These are phyloP conservation scores for Lodderomyces margitis DNA, from an alignment of 1,139 yeast genomes.

Conservation along the genomic window DNA sequence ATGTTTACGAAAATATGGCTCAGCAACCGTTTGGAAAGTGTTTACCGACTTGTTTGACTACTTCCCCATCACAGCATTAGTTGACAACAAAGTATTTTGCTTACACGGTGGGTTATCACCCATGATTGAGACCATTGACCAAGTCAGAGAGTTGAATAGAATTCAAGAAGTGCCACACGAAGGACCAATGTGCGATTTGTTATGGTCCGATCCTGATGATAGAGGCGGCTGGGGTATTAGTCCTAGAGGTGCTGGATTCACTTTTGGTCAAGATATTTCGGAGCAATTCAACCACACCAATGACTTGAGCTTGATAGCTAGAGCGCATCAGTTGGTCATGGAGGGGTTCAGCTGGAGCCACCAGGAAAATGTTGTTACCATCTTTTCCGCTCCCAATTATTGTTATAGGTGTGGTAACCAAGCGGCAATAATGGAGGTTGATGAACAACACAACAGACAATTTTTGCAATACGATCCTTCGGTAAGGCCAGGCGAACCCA, in stretches of 20 bases:
- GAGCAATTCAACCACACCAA: conserved; percentile 82
- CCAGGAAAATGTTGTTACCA: conserved; percentile 89
- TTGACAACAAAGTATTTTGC: conserved; percentile 87
- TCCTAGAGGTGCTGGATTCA: conserved; percentile 97
- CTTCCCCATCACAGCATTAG: conserved; percentile 89
- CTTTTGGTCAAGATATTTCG: conserved; percentile 51
- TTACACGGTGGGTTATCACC: conserved; percentile 97
- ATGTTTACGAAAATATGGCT: conserved; percentile 91
- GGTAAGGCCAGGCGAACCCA: conserved; percentile 94
- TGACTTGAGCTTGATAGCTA: conserved; percentile 81
- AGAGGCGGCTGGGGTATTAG: conserved; percentile 96
- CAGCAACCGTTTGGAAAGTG: conserved; percentile 88
- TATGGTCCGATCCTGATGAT: conserved; percentile 98
- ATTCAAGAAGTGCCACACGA: conserved; percentile 98
- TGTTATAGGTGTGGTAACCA: conserved; percentile 98
- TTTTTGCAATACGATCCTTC: conserved; percentile 93
- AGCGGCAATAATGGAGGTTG: conserved; percentile 99
- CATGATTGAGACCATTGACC: conserved; percentile 84
- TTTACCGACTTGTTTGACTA: conserved; percentile 83
- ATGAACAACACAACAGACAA: conserved; percentile 85
- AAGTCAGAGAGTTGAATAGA: conserved; percentile 81
- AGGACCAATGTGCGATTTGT: conserved; percentile 96
- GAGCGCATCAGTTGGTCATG: conserved; percentile 98
- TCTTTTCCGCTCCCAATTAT: conserved; percentile 97
- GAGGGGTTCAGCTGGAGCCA: conserved; percentile 86